Conservation (phyloP, 352 stramenopile species). For the Phytophthora ohioensis region DNA sequence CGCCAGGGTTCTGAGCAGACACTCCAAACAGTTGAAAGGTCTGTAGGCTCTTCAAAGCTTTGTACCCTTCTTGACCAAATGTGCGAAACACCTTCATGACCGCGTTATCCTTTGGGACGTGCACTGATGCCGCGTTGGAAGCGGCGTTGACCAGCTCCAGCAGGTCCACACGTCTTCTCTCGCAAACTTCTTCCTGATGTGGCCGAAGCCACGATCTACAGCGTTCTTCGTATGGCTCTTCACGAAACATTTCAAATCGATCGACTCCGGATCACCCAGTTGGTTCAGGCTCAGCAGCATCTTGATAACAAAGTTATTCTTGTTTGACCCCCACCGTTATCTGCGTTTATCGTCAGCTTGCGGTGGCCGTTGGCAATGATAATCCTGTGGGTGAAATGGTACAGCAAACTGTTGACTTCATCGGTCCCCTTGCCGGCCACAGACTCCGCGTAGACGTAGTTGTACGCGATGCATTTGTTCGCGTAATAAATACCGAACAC, state of each 20-base stretch:
- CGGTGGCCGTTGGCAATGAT: neutral
- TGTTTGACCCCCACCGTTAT: slow-evolving; percentile 26
- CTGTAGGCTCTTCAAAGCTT: neutral
- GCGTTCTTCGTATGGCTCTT: neutral
- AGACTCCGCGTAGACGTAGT: slow-evolving; percentile 26
- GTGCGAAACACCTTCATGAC: no score
- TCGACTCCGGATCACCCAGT: neutral
- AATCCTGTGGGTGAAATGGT: slow-evolving; percentile 11
- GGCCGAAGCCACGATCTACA: no score
- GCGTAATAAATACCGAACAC: slow-evolving; percentile 28
- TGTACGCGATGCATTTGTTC: slow-evolving; percentile 15
- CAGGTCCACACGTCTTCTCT: neutral
- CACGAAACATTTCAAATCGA: slow-evolving; percentile 1
- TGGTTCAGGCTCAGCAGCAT: slow-evolving; percentile 6
- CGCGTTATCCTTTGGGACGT: neutral
- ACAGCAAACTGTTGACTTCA: slow-evolving; percentile 21
- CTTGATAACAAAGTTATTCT: neutral
- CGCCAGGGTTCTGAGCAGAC: neutral
- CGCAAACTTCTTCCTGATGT: neutral
- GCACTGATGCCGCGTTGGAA: neutral
- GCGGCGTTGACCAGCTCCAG: neutral
- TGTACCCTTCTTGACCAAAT: no score
- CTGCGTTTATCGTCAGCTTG: slow-evolving; percentile 13
- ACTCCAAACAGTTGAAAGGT: slow-evolving; percentile 9
- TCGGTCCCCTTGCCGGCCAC: slow-evolving; percentile 15